A percentile compares a stretch with the other conserved stretches of the same genome.
Conservation (phyloP, 805 yeast genomes). For the Yarrowia yakushimensis region DNA sequence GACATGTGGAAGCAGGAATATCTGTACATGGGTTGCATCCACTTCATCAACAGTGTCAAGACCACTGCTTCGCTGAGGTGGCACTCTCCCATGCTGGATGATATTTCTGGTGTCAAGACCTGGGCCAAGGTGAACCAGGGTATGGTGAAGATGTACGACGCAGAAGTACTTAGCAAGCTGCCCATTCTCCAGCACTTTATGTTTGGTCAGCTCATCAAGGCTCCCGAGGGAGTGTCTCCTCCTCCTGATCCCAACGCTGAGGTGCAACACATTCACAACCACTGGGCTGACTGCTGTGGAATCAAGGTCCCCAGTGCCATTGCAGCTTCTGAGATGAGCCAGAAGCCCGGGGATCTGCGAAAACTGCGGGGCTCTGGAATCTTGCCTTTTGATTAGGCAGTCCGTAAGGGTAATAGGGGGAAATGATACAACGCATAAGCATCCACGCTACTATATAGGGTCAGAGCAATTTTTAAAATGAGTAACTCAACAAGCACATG, state of each 20-base stretch:
- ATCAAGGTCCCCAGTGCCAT: conserved; percentile 93
- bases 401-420: neutral
- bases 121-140: conserved; percentile 94
- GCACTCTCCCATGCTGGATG: conserved; percentile 97
- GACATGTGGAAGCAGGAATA: conserved; percentile 73
- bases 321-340: conserved; percentile 58
- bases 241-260: conserved; percentile 35
- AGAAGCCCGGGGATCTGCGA: conserved; percentile 27
- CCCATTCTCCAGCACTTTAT: conserved; percentile 94
- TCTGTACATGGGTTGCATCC: conserved; percentile 83
- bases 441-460: neutral
- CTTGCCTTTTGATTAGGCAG: conserved; percentile 34
- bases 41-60: conserved; percentile 74
- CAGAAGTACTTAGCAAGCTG: conserved; percentile 82
- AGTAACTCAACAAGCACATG: no score
- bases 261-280: conserved; percentile 43
- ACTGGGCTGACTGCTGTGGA: conserved; percentile 99
- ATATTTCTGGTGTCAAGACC: conserved; percentile 81
- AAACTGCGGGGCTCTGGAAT: conserved; percentile 21
- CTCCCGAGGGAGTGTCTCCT: conserved; percentile 66
- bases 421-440: neutral
- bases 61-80: conserved; percentile 73
- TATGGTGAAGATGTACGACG: conserved; percentile 91
- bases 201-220: conserved; percentile 67
- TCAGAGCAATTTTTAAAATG: neutral